Evolutionary conservation across 1,139 yeast species (phyloP), one percentile per base, ranked within the genome.

Genomic region (Yamadazyma dendronema): DNA sequence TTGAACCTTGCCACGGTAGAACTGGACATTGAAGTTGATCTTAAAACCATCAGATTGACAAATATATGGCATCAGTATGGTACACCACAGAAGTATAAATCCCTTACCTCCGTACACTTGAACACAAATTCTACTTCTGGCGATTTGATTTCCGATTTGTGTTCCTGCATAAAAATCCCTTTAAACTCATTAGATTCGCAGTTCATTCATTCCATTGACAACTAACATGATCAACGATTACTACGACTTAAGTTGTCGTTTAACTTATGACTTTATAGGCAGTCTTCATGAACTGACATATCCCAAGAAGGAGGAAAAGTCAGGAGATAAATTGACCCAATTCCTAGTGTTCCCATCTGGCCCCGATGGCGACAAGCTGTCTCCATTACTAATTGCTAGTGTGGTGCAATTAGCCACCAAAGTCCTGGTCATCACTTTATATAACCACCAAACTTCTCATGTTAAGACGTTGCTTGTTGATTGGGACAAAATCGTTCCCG

Each of bases 181-280:
- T n/a, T n/a, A n/a, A n/a, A n/a, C n/a, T n/a, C n/a, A n/a, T n/a
- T n/a, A n/a, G n/a, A n/a, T n/a, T n/a, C n/a, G n/a, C n/a, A n/a
- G n/a, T n/a, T n/a, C n/a, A n/a, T 17, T 12, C 12, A 14, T 12
- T 26, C 10, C 23, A 17, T 14, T 14, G 29, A 5, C 17, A 11
- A 8, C 27, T 19, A 28, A 17, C 11, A 47, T 47, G 46, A 53
- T 61, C 34, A 34, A 51, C 19, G 50, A 42, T 30, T 61, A 54
- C 41, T 55, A 55, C 31, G 50, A 58, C 37, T 53, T 64, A 37
- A 57, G 65, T 0, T 45, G 50, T 13, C 50, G 52, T 33, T 49
- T 62, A 39, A 52, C 57, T 13, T 48, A 56, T 32, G 53, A 58
- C 43, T 61, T 56, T 41, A 48, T 62, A 26, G 55, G 56, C 27